Evolutionary conservation across 2,329 filamentous ascomycete species (phyloP).

Genomic region (Whalleya microplaca): DNA sequence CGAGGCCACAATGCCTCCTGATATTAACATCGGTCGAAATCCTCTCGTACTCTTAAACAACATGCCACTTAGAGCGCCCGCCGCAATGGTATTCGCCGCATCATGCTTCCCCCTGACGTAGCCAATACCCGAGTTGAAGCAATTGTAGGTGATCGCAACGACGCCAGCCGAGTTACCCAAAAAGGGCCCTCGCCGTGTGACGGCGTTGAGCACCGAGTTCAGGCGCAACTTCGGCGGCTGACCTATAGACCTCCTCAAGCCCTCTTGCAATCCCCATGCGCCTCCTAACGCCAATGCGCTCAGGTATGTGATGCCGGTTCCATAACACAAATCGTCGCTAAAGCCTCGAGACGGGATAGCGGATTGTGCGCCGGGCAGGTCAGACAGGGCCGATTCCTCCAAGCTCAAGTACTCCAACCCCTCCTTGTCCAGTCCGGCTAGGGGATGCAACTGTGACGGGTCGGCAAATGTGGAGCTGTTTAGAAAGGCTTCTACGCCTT

Average conservation of each 20-base stretch:
- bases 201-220: constrained; percentile 92
- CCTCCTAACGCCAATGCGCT: constrained; percentile 85
- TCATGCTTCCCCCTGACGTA: constrained; percentile 85
- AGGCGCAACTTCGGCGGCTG: constrained; percentile 87
- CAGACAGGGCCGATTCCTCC: constrained; percentile 86
- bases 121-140: constrained; percentile 83
- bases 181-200: constrained; percentile 92
- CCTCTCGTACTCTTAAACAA: constrained; percentile 96
- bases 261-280: constrained; percentile 90
- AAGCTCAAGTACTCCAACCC: constrained; percentile 93
- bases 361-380: constrained; percentile 83
- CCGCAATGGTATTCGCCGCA: constrained; percentile 82
- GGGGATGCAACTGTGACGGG: constrained; percentile 85
- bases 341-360: constrained; percentile 94
- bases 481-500: constrained; percentile 87
- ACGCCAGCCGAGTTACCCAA: constrained; percentile 95
- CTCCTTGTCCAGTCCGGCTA: constrained; percentile 90
- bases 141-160: constrained; percentile 95
- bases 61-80: constrained; percentile 87
- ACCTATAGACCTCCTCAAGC: constrained; percentile 74
- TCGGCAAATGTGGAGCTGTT: constrained; percentile 78
- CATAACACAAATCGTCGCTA: constrained; percentile 98
- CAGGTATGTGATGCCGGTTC: constrained; percentile 92
- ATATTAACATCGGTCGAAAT: constrained; percentile 90
- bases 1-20: constrained; percentile 83